Percentiles rank a stretch among this genome's conserved stretches.
Conservation (phyloP, 306 rosid species). For the Glycine soja region DNA sequence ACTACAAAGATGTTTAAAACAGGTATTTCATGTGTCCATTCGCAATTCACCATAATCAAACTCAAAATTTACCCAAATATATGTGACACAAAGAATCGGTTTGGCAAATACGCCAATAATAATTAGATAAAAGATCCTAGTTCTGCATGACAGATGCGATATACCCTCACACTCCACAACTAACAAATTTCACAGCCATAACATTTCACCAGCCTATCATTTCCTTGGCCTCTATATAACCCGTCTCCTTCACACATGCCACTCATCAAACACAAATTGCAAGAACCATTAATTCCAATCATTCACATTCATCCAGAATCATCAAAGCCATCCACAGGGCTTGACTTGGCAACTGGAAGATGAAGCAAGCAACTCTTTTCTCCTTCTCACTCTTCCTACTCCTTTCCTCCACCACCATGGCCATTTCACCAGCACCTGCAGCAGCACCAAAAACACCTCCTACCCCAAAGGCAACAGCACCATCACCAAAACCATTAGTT, state of each 20-base stretch:
- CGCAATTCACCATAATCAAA: slow-evolving; percentile 16
- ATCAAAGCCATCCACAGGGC: background rate
- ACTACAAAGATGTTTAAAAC: background rate
- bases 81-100: background rate
- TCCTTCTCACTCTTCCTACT: slow-evolving; percentile 37
- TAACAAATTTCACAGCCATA: slow-evolving; percentile 19
- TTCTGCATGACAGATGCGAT: slow-evolving; percentile 29
- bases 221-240: slow-evolving; percentile 31
- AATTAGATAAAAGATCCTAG: slow-evolving; percentile 20
- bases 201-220: slow-evolving; percentile 42
- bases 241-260: background rate
- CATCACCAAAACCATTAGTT: slow-evolving; percentile 35
- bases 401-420: slow-evolving; percentile 22
- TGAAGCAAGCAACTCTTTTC: slow-evolving; percentile 40
- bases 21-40: slow-evolving; percentile 12
- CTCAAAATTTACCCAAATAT: background rate
- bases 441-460: slow-evolving; percentile 45
- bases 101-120: slow-evolving; percentile 8
- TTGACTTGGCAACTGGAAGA: slow-evolving; percentile 17
- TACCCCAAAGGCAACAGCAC: slow-evolving; percentile 29
- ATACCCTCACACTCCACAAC: slow-evolving; percentile 34
- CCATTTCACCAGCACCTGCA: slow-evolving; percentile 47
- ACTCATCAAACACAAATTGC: slow-evolving; percentile 22
- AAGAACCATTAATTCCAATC: slow-evolving; percentile 30
- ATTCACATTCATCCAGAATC: slow-evolving; percentile 15